These are phyloP conservation scores for Chalciporus piperatus DNA, from an alignment of 768 basidiomycete species.

Conservation along the genomic window DNA sequence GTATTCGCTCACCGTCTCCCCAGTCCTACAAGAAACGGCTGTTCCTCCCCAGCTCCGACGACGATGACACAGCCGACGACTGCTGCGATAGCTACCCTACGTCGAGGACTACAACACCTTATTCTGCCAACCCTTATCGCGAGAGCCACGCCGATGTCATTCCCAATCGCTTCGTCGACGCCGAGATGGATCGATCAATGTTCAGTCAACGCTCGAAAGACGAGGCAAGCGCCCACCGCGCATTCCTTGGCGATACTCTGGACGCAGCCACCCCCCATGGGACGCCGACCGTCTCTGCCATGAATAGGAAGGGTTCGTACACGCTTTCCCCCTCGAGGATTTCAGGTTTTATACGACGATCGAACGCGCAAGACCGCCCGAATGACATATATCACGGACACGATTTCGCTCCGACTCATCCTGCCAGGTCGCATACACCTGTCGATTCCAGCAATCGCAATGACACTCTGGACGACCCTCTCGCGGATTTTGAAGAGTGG, in stretches of 20 bases:
- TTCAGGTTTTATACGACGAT: slow-evolving; percentile 17
- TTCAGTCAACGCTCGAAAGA: slow-evolving; percentile 9
- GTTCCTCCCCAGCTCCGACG: slow-evolving; percentile 17
- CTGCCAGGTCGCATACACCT: neutral
- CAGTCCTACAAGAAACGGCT: slow-evolving; percentile 7
- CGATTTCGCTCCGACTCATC: neutral
- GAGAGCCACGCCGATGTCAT: slow-evolving; percentile 31
- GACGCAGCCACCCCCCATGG: neutral
- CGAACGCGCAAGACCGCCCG: neutral
- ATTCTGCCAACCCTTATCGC: slow-evolving; percentile 32
- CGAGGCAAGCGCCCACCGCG: slow-evolving; percentile 4
- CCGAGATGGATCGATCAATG: neutral
- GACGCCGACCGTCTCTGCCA: neutral
- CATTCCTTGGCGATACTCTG: neutral
- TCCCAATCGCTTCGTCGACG: slow-evolving; percentile 14
- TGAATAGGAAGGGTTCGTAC: slow-evolving; percentile 7
- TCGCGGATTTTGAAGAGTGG: slow-evolving; percentile 70
- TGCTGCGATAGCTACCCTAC: neutral
- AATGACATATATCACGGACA: neutral
- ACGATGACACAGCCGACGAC: slow-evolving; percentile 9
- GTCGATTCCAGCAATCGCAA: neutral
- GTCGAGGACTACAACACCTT: neutral
- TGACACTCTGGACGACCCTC: slow-evolving; percentile 40
- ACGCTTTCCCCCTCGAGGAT: slow-evolving; percentile 26
- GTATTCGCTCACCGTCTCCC: neutral